A percentile compares a stretch with the other conserved stretches of the same genome.
phyloP scores from a whole-genome alignment of 495 filamentous ascomycete species.

The Aspergillus panamensis region DNA sequence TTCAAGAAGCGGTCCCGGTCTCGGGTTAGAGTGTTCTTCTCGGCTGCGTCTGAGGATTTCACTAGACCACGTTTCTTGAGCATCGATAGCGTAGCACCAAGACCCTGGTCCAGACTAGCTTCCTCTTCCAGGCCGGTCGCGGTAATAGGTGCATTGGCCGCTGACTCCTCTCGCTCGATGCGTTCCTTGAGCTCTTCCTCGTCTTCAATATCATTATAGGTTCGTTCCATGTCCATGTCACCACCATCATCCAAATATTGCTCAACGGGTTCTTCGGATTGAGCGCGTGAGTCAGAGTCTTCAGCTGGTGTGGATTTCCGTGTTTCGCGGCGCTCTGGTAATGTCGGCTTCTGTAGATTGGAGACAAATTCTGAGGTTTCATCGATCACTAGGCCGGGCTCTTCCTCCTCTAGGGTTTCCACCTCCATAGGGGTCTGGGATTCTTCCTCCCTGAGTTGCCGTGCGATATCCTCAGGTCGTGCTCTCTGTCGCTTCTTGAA shows the following conservation, averaged over 20 bases:
- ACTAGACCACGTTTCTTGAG: constrained; percentile 80
- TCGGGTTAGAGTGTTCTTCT: constrained; percentile 65
- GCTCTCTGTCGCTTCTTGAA: constrained; percentile 86
- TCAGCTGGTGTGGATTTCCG: constrained; percentile 38
- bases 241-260: constrained; percentile 42
- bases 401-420: constrained; percentile 49
- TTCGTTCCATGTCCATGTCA: constrained; percentile 62
- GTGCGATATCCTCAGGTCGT: constrained; percentile 80
- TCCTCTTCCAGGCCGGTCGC: constrained; percentile 83
- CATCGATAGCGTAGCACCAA: constrained; percentile 77
- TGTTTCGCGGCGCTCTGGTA: constrained; percentile 57
- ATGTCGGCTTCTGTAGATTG: constrained; percentile 65
- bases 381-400: constrained; percentile 79
- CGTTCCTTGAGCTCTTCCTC: constrained; percentile 49
- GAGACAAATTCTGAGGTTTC: constrained; percentile 94
- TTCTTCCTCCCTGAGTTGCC: constrained; percentile 73
- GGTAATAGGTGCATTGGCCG: constrained; percentile 50
- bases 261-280: constrained; percentile 51
- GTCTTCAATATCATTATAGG: constrained; percentile 56
- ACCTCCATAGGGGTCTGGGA: constrained; percentile 53
- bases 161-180: constrained; percentile 49
- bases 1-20: constrained; percentile 76
- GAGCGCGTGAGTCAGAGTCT: constrained; percentile 35
- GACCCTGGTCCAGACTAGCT: constrained; percentile 66
- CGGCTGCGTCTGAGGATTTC: constrained; percentile 56